These are phyloP conservation scores for Nicotiana undulata DNA, from an alignment of 257 asterid genomes.

Conservation along the genomic window DNA sequence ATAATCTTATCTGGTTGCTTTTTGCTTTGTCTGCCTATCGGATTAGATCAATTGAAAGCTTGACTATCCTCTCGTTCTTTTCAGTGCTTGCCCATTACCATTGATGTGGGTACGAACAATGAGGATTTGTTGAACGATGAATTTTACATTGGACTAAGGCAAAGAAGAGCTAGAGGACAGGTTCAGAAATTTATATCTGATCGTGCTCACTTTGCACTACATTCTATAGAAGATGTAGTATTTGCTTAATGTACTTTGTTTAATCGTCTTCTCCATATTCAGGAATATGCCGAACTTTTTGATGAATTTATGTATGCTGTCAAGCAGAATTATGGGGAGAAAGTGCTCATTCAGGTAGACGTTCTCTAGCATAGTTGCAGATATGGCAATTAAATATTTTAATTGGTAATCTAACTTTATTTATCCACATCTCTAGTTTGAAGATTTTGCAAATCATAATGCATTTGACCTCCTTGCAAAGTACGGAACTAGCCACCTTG, in stretches of 20 bases:
- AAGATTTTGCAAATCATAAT: conserved; percentile 84
- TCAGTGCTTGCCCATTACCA: conserved; percentile 82
- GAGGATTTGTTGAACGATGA: conserved; percentile 60
- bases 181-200: conserved; percentile 20
- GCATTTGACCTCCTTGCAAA: conserved; percentile 77
- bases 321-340: conserved; percentile 77
- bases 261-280: conserved; percentile 10
- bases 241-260: not conserved
- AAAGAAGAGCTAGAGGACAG: conserved; percentile 76
- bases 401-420: not conserved
- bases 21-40: not conserved
- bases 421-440: conserved; percentile 42
- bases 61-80: not conserved
- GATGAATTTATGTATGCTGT: conserved; percentile 80
- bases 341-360: conserved; percentile 71
- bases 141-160: conserved; percentile 66
- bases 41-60: not conserved
- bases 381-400: not conserved
- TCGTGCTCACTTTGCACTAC: not conserved
- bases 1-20: not conserved
- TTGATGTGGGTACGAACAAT: conserved; percentile 81
- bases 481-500: conserved; percentile 68
- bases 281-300: conserved; percentile 75
- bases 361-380: not conserved
- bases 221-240: not conserved